These are phyloP conservation scores for Elsinoe batatas DNA, from an alignment of 2,329 filamentous ascomycete species.

Conservation along the genomic window DNA sequence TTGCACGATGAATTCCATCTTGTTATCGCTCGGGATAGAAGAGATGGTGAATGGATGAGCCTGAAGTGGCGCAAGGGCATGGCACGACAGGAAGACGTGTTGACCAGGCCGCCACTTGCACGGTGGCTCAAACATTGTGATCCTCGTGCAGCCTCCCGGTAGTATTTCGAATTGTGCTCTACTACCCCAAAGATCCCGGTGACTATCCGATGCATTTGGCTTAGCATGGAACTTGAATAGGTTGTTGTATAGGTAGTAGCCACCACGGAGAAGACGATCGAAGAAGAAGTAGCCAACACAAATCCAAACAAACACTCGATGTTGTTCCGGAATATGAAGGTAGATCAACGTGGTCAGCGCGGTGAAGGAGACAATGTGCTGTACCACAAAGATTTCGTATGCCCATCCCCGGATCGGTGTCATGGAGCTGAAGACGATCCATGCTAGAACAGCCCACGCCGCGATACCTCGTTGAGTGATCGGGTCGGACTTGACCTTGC, in stretches of 20 bases:
- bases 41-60: conserved; percentile 57
- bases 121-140: conserved; percentile 46
- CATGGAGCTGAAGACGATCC: conserved; percentile 55
- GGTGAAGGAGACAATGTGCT: conserved; percentile 54
- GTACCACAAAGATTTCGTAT: conserved; percentile 61
- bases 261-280: conserved; percentile 46
- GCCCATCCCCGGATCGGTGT: conserved; percentile 54
- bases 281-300: conserved; percentile 52
- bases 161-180: conserved; percentile 29
- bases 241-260: conserved; percentile 31
- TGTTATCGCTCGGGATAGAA: conserved; percentile 45
- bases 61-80: conserved; percentile 47
- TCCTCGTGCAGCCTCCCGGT: conserved; percentile 45
- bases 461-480: conserved; percentile 58
- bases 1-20: conserved; percentile 48
- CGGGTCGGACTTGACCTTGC: conserved; percentile 51
- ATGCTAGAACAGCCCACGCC: conserved; percentile 56
- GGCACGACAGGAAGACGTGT: conserved; percentile 52
- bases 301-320: conserved; percentile 53
- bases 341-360: conserved; percentile 55
- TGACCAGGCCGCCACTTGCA: conserved; percentile 53
- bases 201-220: conserved; percentile 17
- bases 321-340: conserved; percentile 50
- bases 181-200: conserved; percentile 14
- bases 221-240: conserved; percentile 32